Conservation (phyloP, 2,329 filamentous ascomycete genomes). For the Fusarium sp. region DNA sequence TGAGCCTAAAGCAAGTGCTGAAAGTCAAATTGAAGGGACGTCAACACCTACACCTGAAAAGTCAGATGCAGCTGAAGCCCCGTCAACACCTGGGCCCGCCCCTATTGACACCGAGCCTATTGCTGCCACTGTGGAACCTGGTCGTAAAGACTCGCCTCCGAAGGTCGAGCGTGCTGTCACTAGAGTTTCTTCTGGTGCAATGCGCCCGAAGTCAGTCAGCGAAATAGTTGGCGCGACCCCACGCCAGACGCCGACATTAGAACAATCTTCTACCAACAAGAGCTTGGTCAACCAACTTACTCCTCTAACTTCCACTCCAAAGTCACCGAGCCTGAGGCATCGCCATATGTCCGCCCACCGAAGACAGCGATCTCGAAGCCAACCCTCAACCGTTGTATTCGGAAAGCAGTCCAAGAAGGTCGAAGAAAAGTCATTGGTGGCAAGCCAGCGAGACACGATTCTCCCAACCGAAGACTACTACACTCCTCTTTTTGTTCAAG, state of each 20-base stretch:
- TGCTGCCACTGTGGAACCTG: conserved; percentile 7
- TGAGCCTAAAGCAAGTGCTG: conserved; percentile 30
- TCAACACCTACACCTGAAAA: conserved; percentile 17
- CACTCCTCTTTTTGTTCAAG: conserved; percentile 69
- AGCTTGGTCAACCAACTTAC: conserved; percentile 52
- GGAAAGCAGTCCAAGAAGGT: conserved; percentile 70
- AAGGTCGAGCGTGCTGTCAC: conserved; percentile 69
- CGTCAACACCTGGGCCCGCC: conserved; percentile 16
- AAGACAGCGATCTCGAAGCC: conserved; percentile 70
- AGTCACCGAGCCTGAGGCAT: conserved; percentile 53
- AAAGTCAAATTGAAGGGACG: conserved; percentile 17
- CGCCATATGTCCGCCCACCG: conserved; percentile 52
- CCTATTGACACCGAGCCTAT: not conserved
- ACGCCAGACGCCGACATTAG: conserved; percentile 48
- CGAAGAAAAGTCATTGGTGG: conserved; percentile 59
- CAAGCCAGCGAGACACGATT: conserved; percentile 55
- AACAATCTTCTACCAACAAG: conserved; percentile 49
- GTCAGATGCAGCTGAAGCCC: conserved; percentile 10
- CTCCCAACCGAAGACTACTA: conserved; percentile 71
- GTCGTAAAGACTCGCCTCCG: conserved; percentile 37
- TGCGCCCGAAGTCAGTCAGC: conserved; percentile 77
- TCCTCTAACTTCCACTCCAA: conserved; percentile 57
- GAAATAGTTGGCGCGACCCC: conserved; percentile 75
- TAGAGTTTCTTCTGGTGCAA: conserved; percentile 74
- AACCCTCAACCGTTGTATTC: conserved; percentile 81